phyloP scores from a whole-genome alignment of 768 basidiomycete genomes.

The Tulasnella sp. region DNA sequence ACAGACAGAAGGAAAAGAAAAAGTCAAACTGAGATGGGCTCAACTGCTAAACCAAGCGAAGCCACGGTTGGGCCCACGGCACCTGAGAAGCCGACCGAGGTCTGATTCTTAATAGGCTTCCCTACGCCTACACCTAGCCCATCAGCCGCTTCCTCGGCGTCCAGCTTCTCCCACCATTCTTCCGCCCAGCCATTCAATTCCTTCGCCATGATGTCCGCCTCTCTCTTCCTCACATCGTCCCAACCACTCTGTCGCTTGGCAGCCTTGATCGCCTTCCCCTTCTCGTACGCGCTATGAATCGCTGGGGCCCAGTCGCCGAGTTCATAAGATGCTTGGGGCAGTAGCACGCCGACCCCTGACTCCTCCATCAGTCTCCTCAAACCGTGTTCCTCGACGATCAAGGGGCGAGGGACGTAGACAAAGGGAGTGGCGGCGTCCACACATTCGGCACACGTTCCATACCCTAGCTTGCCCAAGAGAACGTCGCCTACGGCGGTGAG shows the following conservation, averaged over 20 bases:
- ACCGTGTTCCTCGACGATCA: conserved; percentile 75
- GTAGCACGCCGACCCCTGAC: conserved; percentile 59
- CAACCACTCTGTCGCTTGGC: conserved; percentile 35
- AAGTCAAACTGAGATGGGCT: too few relatives aligned
- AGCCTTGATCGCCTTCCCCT: conserved; percentile 39
- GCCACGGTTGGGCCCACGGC: too few relatives aligned
- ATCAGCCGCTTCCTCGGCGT: neutral
- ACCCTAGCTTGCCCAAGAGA: conserved; percentile 69
- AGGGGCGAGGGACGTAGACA: conserved; percentile 65
- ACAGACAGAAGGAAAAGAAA: too few relatives aligned
- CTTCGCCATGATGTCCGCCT: conserved; percentile 39
- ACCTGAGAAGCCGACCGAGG: too few relatives aligned
- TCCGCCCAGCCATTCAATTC: conserved; percentile 42
- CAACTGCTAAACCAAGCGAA: too few relatives aligned
- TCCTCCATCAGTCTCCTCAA: conserved; percentile 49
- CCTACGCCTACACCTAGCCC: too few relatives aligned
- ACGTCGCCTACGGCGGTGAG: conserved; percentile 63
- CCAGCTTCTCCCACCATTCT: conserved; percentile 22
- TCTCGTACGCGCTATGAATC: conserved; percentile 46
- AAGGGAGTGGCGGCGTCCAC: conserved; percentile 68
- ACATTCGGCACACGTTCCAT: conserved; percentile 72
- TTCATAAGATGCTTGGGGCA: conserved; percentile 54
- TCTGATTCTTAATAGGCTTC: too few relatives aligned
- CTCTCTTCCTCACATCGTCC: conserved; percentile 31
- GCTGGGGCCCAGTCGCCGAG: conserved; percentile 57